Conservation (phyloP, 805 yeast genomes). For the Sugiyamaella marilandica region DNA sequence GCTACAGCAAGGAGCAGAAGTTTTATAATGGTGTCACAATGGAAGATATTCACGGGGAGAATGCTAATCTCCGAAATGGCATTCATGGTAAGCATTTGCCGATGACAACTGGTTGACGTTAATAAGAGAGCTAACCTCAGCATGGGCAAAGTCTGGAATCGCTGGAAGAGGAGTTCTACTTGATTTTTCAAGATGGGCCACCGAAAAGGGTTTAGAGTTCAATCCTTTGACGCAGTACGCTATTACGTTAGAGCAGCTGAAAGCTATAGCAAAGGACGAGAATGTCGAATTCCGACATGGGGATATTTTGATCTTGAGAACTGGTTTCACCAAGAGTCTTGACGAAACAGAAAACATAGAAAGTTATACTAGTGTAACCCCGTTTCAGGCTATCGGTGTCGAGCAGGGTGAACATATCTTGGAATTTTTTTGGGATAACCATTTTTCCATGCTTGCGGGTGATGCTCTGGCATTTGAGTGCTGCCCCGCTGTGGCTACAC, state of each 20-base stretch:
- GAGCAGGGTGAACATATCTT: conserved; percentile 6
- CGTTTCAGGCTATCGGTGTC: conserved; percentile 10
- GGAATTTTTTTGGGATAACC: conserved; percentile 6
- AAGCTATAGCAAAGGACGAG: conserved; percentile 23
- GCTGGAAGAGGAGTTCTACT: conserved; percentile 32
- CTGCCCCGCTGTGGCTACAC: not conserved
- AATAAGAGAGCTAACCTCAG: not conserved
- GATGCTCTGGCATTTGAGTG: conserved; percentile 1
- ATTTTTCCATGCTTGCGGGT: not conserved
- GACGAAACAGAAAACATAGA: conserved; percentile 3
- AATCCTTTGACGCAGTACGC: conserved; percentile 25
- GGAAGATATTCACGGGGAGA: conserved; percentile 21
- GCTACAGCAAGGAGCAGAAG: conserved; percentile 22
- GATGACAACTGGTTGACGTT: not conserved
- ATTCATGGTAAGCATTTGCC: not conserved
- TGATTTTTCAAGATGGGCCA: conserved; percentile 29
- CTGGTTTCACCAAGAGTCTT: conserved; percentile 30
- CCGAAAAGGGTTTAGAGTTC: conserved; percentile 21
- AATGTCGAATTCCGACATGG: conserved; percentile 26
- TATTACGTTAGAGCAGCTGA: conserved; percentile 21
- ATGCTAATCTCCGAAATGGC: conserved; percentile 7
- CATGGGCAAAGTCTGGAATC: conserved; percentile 19
- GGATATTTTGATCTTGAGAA: conserved; percentile 28
- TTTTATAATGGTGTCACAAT: conserved; percentile 24
- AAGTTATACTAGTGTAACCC: not conserved